Percentiles rank a stretch among this genome's conserved stretches.
These are phyloP conservation scores for Clavariopsis aquatica DNA, from an alignment of 495 filamentous ascomycete genomes.

Conservation along the genomic window DNA sequence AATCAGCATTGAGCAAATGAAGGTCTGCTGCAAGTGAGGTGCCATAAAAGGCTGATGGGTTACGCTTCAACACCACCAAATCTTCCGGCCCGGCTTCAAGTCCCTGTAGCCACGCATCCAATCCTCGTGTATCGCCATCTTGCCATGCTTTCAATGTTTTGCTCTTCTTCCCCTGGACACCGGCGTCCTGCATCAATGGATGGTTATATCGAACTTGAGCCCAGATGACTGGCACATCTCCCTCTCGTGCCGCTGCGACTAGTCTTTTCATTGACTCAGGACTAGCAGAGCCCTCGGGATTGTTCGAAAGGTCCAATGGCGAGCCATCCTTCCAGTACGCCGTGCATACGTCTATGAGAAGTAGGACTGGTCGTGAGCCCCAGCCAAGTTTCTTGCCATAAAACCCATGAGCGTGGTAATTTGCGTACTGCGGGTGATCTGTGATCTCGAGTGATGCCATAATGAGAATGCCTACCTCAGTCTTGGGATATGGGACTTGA, in stretches of 20 bases:
- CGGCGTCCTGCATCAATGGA: background rate
- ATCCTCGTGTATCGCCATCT: background rate
- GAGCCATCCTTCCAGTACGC: background rate
- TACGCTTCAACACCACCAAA: too few species aligned
- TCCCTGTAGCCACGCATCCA: background rate
- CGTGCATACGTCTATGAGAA: background rate
- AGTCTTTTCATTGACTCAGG: background rate
- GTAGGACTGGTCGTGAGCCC: background rate
- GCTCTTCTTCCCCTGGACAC: background rate
- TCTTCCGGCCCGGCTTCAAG: too few species aligned
- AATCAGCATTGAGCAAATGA: background rate
- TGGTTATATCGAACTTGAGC: slow-evolving; percentile 1
- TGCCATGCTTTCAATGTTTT: background rate
- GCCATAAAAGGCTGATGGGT: background rate
- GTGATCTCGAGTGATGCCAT: too few species aligned
- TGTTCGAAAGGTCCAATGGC: background rate
- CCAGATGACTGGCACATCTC: background rate
- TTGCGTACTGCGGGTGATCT: too few species aligned
- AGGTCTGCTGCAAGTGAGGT: background rate
- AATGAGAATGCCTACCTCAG: too few species aligned
- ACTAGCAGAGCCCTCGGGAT: background rate
- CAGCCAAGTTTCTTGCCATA: background rate
- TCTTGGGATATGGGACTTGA: too few species aligned
- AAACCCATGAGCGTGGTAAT: too few species aligned
- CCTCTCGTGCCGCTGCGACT: background rate